Conservation (phyloP, 352 stramenopile genomes). For the Pythium volutum region DNA sequence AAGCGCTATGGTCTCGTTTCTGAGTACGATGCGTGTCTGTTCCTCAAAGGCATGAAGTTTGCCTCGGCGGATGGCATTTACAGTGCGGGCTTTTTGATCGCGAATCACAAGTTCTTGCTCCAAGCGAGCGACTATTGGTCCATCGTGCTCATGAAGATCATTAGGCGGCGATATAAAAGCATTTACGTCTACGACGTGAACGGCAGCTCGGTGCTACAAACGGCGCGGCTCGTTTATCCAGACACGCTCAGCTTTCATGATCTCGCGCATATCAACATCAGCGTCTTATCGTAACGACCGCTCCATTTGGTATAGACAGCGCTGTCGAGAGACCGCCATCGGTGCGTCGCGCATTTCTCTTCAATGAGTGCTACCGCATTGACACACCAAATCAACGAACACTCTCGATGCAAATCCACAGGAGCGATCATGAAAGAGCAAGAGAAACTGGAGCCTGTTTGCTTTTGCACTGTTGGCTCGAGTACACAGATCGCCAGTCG, state of each 20-base stretch:
- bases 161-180: slow-evolving; percentile 31
- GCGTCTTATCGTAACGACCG: slow-evolving; percentile 12
- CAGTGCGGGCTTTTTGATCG: slow-evolving; percentile 33
- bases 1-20: slow-evolving; percentile 24
- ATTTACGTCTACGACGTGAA: slow-evolving; percentile 44
- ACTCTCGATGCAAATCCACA: too few species aligned
- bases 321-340: too few species aligned
- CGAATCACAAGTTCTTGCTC: slow-evolving; percentile 38
- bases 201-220: slow-evolving; percentile 21
- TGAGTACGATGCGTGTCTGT: slow-evolving; percentile 30
- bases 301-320: too few species aligned
- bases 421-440: too few species aligned
- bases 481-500: too few species aligned
- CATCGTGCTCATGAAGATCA: slow-evolving; percentile 37
- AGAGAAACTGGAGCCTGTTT: too few species aligned
- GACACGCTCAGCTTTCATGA: slow-evolving; percentile 27
- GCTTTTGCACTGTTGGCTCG: too few species aligned
- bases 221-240: slow-evolving; percentile 32
- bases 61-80: slow-evolving; percentile 31
- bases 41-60: slow-evolving; percentile 37
- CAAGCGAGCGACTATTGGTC: slow-evolving; percentile 29
- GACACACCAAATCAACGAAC: too few species aligned
- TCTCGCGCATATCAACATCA: slow-evolving; percentile 19
- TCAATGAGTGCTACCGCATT: too few species aligned
- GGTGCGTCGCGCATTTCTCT: too few species aligned